Percentiles rank a stretch among this genome's conserved stretches.
Evolutionary conservation across 805 yeast genomes (phyloP).

Genomic region (Pichia eremophila): DNA sequence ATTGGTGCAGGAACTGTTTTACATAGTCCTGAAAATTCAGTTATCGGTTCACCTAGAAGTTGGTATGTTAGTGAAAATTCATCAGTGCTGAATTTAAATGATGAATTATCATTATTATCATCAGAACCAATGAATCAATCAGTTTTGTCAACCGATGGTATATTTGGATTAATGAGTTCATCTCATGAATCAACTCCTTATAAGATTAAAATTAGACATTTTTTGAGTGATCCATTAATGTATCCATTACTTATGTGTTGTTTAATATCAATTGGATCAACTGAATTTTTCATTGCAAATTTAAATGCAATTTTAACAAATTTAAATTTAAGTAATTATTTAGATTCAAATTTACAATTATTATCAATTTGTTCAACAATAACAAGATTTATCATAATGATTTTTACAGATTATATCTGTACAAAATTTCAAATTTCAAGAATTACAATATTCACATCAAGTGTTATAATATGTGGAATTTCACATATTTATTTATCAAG

Average conservation of each 20-base stretch:
- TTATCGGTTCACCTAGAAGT: conserved; percentile 23
- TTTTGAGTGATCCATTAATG: conserved; percentile 47
- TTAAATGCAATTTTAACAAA: conserved; percentile 42
- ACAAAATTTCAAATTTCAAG: conserved; percentile 19
- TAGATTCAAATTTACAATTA: conserved; percentile 11
- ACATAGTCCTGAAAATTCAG: conserved; percentile 16
- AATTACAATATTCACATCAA: conserved; percentile 18
- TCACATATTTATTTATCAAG: conserved; percentile 25
- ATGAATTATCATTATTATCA: conserved; percentile 20
- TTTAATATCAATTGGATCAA: conserved; percentile 66
- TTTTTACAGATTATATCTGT: conserved; percentile 52
- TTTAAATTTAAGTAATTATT: conserved; percentile 15
- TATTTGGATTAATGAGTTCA: not conserved
- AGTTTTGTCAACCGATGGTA: not conserved
- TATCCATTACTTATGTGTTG: conserved; percentile 58
- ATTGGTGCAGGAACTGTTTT: conserved; percentile 26
- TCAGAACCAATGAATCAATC: conserved; percentile 7
- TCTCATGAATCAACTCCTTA: conserved; percentile 4
- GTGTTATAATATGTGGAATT: conserved; percentile 20
- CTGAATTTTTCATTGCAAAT: conserved; percentile 80
- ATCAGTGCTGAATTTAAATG: conserved; percentile 17
- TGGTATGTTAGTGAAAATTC: conserved; percentile 22
- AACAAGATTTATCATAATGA: conserved; percentile 59
- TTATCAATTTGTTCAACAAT: conserved; percentile 58
- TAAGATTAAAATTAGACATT: conserved; percentile 10